Evolutionary conservation across 2,329 filamentous ascomycete species (phyloP).

Genomic region (Alternaria angustiovoidea): DNA sequence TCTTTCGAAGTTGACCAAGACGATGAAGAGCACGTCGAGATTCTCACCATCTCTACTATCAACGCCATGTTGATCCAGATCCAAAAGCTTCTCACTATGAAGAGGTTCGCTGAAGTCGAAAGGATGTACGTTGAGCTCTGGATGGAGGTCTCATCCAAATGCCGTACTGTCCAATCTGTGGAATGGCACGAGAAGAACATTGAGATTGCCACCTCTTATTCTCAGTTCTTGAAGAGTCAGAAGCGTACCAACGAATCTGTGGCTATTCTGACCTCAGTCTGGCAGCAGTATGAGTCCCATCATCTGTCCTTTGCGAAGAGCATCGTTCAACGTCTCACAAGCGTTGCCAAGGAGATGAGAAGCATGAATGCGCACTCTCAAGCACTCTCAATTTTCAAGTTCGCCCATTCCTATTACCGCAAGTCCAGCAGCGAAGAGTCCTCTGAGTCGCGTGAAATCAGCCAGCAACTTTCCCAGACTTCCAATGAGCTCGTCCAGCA

Average conservation of each 20-base stretch:
- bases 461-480: slow-evolving; percentile 50
- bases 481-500: slow-evolving; percentile 56
- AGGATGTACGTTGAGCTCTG: slow-evolving; percentile 60
- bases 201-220: slow-evolving; percentile 56
- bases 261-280: slow-evolving; percentile 56
- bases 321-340: slow-evolving; percentile 44
- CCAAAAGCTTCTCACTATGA: slow-evolving; percentile 46
- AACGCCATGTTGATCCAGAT: slow-evolving; percentile 51
- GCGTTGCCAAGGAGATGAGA: slow-evolving; percentile 58
- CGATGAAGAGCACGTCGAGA: slow-evolving; percentile 47
- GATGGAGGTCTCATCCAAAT: slow-evolving; percentile 60
- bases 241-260: slow-evolving; percentile 57
- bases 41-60: slow-evolving; percentile 47
- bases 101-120: slow-evolving; percentile 52
- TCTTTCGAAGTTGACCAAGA: slow-evolving; percentile 49
- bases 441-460: slow-evolving; percentile 53
- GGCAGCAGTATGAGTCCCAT: slow-evolving; percentile 60
- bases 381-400: slow-evolving; percentile 60
- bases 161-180: slow-evolving; percentile 52
- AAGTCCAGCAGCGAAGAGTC: slow-evolving; percentile 47
- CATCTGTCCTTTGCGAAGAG: slow-evolving; percentile 52
- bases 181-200: slow-evolving; percentile 61
- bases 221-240: slow-evolving; percentile 57
- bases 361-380: slow-evolving; percentile 54
- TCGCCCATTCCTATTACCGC: slow-evolving; percentile 46